Conservation (phyloP, 2,329 filamentous ascomycete genomes). For the Basipetospora chlamydospora region DNA sequence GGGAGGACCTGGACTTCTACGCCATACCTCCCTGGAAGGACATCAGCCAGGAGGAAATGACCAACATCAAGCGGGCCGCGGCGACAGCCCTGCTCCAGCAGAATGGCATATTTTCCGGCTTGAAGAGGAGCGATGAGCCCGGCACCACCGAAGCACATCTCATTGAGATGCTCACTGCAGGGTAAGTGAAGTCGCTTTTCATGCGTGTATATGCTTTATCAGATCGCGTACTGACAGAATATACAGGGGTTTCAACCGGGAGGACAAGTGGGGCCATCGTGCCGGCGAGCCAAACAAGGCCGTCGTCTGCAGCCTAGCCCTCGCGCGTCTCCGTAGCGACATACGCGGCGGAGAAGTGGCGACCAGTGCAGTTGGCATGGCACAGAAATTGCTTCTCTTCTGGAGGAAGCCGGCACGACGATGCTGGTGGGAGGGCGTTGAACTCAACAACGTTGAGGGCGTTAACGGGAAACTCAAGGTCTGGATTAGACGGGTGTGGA, state of each 20-base stretch:
- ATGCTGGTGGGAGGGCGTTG: conserved; percentile 99
- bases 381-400: conserved; percentile 91
- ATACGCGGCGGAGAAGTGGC: conserved; percentile 66
- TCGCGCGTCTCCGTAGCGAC: conserved; percentile 84
- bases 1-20: conserved; percentile 96
- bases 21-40: conserved; percentile 77
- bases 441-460: conserved; percentile 77
- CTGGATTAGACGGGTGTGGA: conserved; percentile 97
- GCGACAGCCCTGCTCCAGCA: conserved; percentile 76
- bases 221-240: conserved; percentile 4
- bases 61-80: conserved; percentile 86
- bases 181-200: conserved; percentile 40
- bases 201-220: conserved; percentile 1
- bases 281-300: conserved; percentile 98
- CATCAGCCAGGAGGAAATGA: conserved; percentile 81
- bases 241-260: conserved; percentile 81
- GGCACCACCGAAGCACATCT: conserved; percentile 96
- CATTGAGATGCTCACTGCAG: conserved; percentile 97
- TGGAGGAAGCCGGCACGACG: conserved; percentile 93
- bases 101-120: conserved; percentile 87
- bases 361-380: conserved; percentile 83
- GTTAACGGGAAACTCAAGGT: conserved; percentile 89
- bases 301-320: conserved; percentile 89
- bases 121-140: conserved; percentile 88
- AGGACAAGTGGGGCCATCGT: conserved; percentile 89